These are phyloP conservation scores for Hypocrella siamensis DNA, from an alignment of 2,329 filamentous ascomycete species.

Conservation along the genomic window DNA sequence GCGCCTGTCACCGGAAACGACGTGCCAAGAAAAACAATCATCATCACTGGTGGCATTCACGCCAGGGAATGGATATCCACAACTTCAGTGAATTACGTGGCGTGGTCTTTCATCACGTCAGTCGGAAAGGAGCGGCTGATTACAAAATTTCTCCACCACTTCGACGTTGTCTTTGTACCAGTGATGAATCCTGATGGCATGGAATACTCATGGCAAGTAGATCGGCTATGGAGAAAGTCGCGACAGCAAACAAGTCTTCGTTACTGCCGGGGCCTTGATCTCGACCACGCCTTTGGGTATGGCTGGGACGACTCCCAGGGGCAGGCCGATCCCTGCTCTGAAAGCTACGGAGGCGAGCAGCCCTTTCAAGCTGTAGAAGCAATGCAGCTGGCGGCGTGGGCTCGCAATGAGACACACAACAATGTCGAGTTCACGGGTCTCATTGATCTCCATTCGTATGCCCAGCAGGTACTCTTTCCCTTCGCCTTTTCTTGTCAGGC, in stretches of 20 bases:
- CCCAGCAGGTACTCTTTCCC: slow-evolving; percentile 85
- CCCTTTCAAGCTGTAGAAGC: slow-evolving; percentile 79
- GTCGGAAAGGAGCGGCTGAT: slow-evolving; percentile 60
- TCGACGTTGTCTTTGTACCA: slow-evolving; percentile 79
- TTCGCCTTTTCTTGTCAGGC: slow-evolving; percentile 72
- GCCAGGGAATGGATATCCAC: slow-evolving; percentile 94
- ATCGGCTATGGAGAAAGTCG: slow-evolving; percentile 92
- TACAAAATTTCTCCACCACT: slow-evolving; percentile 64
- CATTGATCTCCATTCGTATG: slow-evolving; percentile 86
- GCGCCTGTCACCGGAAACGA: slow-evolving; percentile 25
- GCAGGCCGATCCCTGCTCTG: slow-evolving; percentile 70
- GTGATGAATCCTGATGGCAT: slow-evolving; percentile 90
- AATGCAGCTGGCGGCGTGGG: slow-evolving; percentile 63
- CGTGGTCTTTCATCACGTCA: slow-evolving; percentile 72
- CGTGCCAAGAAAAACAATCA: slow-evolving; percentile 53
- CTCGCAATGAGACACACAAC: slow-evolving; percentile 59
- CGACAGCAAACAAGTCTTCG: slow-evolving; percentile 66
- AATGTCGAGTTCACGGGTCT: slow-evolving; percentile 69
- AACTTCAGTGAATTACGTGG: slow-evolving; percentile 78
- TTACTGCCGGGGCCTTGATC: slow-evolving; percentile 76
- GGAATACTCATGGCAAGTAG: slow-evolving; percentile 80
- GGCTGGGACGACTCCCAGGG: slow-evolving; percentile 60
- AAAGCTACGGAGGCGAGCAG: slow-evolving; percentile 70
- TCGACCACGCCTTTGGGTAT: slow-evolving; percentile 76
- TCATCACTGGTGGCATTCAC: slow-evolving; percentile 77